Evolutionary conservation across 2,329 filamentous ascomycete species (phyloP), one percentile per base, ranked within the genome.

Genomic region (Fusarium oligoseptatum): DNA sequence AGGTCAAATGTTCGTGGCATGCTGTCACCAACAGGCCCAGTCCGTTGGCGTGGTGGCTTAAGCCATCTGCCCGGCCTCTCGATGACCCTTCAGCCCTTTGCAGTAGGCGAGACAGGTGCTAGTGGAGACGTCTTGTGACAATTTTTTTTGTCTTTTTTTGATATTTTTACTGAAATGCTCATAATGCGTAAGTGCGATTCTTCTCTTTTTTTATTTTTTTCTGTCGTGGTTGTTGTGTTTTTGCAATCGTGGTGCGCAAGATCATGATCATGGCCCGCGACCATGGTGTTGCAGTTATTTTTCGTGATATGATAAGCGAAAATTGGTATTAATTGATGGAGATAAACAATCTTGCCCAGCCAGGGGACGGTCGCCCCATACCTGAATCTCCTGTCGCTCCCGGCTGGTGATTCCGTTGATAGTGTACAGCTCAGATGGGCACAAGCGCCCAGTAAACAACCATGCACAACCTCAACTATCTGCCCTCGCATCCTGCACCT

Each of bases 401-500:
- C 17, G 5, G 6, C 11, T 12, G 3, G 11, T 14, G 24, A n/a
- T 14, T 6, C 3, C 1, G 6, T 14, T 52, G 17, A 22, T 56
- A 56, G 14, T 48, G 15, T 22, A 22, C 15, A 22, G 20, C n/a
- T 6, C 52, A 2, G 11, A 4, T 17, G 9, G 7, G 12, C 17
- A 56, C 6, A 22, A 15, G 12, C 29, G 20, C 52, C 14, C 4
- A 6, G 29, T 10, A 34, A 32, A 20, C 27, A 29, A 8, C 27
- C 27, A 32, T 20, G 27, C 14, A 24, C 14, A 57, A 27, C 27
- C 8, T 52, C 34, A 66, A 2, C 34, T 6, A 8, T 66, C 64
- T 0, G 0, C 15, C 76, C 73, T 68, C 1, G 64, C 73, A 69
- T 80, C 78, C 14, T 77, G 60, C 0, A 56, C 52, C 10, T 70